Evolutionary conservation across 495 filamentous ascomycete genomes (phyloP), one percentile per base, ranked within the genome.

Genomic region (Collariella sp.): DNA sequence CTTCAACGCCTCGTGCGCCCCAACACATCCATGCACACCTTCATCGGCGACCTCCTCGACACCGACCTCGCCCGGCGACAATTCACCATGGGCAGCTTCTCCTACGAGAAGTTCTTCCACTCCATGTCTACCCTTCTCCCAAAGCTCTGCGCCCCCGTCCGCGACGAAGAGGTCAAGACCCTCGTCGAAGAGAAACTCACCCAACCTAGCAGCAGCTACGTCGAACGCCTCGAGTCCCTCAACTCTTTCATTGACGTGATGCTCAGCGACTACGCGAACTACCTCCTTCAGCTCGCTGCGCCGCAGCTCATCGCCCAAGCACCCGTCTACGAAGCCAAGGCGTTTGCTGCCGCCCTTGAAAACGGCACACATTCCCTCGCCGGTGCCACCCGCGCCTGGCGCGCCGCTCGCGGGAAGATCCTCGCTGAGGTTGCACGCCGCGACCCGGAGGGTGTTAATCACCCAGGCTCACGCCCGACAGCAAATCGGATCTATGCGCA

Each of bases 241-340:
- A 85, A 95, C 63, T 81, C 84, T 49, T 85, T 94, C 35, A 88
- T 96, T 48, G 89, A 98, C 62, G 77, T 91, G 46, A 82, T 98
- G 59, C 85, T 89, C n/a, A 80, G 96, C 50, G 93, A 98, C 64
- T 91, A 96, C 62, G 87, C 90, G 7, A 98, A 98, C 66, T 97
- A 93, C 62, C 80, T 95, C 69, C 78, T 98, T 11, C 85, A 85
- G 62, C 73, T 87, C 31, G 83, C 85, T 0, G 89, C 89, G 0
- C 89, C 89, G 2, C 80, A 81, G 33, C 82, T 98, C 24, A 83
- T 96, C 43, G 80, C 88, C 55, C 84, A 95, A 56, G 87, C 87
- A 3, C 72, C 83, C 0, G 79, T 80, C 0, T 96, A 97, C 67
- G 93, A 98, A 66, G 76, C 84, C 26, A 79, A 83, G 50, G 76